Evolutionary conservation across 768 basidiomycete genomes (phyloP).

Genomic region (Xanthoconium purpureum): DNA sequence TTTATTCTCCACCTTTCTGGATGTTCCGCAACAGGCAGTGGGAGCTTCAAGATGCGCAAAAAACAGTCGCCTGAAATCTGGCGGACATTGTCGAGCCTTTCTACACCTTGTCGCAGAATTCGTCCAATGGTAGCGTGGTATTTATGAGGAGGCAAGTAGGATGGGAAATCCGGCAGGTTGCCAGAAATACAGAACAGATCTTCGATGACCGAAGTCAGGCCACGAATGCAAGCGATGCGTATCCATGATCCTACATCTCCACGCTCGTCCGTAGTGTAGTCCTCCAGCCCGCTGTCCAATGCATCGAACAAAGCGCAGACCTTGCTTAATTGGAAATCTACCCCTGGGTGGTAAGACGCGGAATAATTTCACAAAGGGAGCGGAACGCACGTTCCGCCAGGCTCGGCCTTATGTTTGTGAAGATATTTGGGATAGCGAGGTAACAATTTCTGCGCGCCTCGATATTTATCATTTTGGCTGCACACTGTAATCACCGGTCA

Average conservation of each 20-base stretch:
- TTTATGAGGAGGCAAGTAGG: conserved; percentile 56
- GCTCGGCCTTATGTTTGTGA: conserved; percentile 42
- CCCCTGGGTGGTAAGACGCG: conserved; percentile 9
- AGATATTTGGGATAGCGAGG: conserved; percentile 44
- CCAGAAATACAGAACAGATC: conserved; percentile 47
- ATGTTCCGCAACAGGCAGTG: conserved; percentile 40
- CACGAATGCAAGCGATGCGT: conserved; percentile 71
- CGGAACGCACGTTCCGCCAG: conserved; percentile 44
- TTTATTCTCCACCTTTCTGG: conserved; percentile 52
- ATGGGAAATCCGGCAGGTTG: conserved; percentile 44
- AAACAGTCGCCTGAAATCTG: conserved; percentile 72
- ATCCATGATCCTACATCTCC: conserved; percentile 98
- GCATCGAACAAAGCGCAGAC: conserved; percentile 52
- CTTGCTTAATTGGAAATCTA: conserved; percentile 48
- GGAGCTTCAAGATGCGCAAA: conserved; percentile 45
- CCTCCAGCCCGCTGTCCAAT: conserved; percentile 69
- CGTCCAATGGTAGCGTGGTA: conserved; percentile 60
- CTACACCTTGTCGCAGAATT: conserved; percentile 85
- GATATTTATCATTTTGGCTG: conserved; percentile 41
- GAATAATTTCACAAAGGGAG: conserved; percentile 6
- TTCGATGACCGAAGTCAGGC: conserved; percentile 53
- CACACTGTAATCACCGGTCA: conserved; percentile 29
- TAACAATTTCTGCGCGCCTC: conserved; percentile 61
- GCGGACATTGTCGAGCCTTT: conserved; percentile 87
- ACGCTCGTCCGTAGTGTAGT: conserved; percentile 92